Evolutionary conservation across 1,139 yeast genomes (phyloP).

Genomic region (Geotrichum carabidarum): DNA sequence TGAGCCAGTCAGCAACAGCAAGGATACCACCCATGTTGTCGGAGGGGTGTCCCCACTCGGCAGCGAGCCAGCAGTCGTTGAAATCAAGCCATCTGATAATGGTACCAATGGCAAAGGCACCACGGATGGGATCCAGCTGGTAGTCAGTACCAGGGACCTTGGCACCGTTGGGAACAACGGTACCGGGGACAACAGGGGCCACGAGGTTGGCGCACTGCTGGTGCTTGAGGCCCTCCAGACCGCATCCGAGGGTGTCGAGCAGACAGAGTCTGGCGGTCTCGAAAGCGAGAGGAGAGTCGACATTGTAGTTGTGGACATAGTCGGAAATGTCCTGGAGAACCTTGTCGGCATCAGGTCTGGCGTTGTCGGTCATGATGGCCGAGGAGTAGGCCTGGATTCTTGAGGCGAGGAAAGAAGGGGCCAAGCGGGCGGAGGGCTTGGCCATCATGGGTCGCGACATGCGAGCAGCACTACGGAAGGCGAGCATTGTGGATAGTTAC

Average conservation of each 20-base stretch:
- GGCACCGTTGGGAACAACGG: slow-evolving; percentile 50
- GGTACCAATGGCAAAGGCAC: slow-evolving; percentile 55
- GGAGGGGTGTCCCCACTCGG: slow-evolving; percentile 64
- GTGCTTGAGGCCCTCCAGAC: slow-evolving; percentile 54
- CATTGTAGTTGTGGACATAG: slow-evolving; percentile 47
- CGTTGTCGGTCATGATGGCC: slow-evolving; percentile 41
- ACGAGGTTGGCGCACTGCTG: slow-evolving; percentile 46
- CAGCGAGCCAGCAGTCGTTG: slow-evolving; percentile 61
- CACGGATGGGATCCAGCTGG: slow-evolving; percentile 51
- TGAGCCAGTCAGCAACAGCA: slow-evolving; percentile 54
- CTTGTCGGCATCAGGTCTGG: slow-evolving; percentile 47
- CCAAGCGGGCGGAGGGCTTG: slow-evolving; percentile 1
- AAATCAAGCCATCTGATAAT: slow-evolving; percentile 56
- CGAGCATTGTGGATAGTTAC: neutral
- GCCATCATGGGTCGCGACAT: slow-evolving; percentile 3
- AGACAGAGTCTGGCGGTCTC: slow-evolving; percentile 53
- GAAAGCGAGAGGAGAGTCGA: slow-evolving; percentile 46
- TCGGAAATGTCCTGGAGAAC: slow-evolving; percentile 48
- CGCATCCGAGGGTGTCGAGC: slow-evolving; percentile 55
- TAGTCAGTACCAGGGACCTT: slow-evolving; percentile 50
- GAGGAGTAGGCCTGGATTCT: slow-evolving; percentile 4
- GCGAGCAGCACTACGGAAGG: slow-evolving; percentile 4
- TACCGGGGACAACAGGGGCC: slow-evolving; percentile 54
- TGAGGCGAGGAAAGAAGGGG: neutral
- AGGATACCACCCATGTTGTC: slow-evolving; percentile 56